Evolutionary conservation across 2,329 filamentous ascomycete species (phyloP), one percentile per base, ranked within the genome.

Genomic region (Diaporthe sp.): DNA sequence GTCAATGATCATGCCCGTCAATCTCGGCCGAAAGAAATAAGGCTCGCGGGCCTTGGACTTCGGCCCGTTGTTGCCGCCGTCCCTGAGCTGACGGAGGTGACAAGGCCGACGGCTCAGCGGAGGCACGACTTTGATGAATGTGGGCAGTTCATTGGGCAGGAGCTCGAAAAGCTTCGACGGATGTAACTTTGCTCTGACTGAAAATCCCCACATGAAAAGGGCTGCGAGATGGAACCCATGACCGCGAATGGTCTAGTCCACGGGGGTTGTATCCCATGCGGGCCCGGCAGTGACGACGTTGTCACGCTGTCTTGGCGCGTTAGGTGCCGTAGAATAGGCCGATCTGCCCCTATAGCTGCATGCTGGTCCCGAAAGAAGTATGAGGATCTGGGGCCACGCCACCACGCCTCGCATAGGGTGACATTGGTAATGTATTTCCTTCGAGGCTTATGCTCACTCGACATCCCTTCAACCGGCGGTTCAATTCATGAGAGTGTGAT

Each of bases 371-470:
- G 13, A 12, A 47, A 22, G 10, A 15, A 17, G 40, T 47, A 12
- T 25, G n/a, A 54, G 12, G 1, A 7, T 15, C 50, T 30, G 9
- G 52, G 52, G 12, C 45, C 52, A 30, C 35, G 28, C 25, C 10
- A 5, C 45, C 52, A 30, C 35, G 28, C 25, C 10, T 45, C 19
- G 40, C 10, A 22, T 9, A 45, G 60, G 40, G 25, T 64, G 19
- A 15, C 40, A 64, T 15, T 15, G 4, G 55, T 47, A 47, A n/a
- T 33, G 33, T 64, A 47, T 33, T 19, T 30, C 25, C 17, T 64
- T 64, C 40, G n/a, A 47, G 60, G 58, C 58, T 45, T 64, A 45
- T 45, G 38, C 38, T 64, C 58, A 45, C 15, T 33, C 40, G 33
- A 10, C 40, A 30, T 22, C 60, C 40, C 33, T 64, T 42, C 10